Evolutionary conservation across 352 stramenopile genomes (phyloP).

Genomic region (Saprolegnia diclina): DNA sequence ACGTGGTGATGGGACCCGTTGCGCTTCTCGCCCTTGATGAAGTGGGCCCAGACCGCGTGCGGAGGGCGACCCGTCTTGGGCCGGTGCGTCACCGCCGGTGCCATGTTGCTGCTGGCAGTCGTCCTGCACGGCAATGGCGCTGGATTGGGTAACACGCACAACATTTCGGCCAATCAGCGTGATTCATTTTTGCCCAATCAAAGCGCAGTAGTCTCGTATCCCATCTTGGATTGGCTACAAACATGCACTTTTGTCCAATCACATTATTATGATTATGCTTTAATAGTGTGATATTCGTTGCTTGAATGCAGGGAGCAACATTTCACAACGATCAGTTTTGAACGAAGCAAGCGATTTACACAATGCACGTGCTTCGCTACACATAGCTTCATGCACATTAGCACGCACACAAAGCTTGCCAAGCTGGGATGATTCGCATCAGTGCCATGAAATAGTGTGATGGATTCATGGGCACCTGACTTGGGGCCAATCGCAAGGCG

Average conservation of each 20-base stretch:
- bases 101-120: neutral
- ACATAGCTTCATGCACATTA: too few species aligned
- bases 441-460: too few species aligned
- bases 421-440: too few species aligned
- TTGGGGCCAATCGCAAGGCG: neutral
- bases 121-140: neutral
- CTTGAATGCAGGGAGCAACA: too few species aligned
- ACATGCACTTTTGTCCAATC: too few species aligned
- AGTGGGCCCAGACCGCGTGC: constrained; percentile 21
- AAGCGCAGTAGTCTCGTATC: neutral
- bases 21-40: constrained; percentile 21
- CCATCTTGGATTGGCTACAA: too few species aligned
- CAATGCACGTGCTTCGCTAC: too few species aligned
- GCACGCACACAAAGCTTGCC: too few species aligned
- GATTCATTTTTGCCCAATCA: neutral
- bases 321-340: too few species aligned
- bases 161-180: neutral
- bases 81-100: neutral
- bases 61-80: constrained; percentile 8
- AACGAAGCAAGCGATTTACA: too few species aligned
- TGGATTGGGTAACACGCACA: neutral
- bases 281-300: too few species aligned
- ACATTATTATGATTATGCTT: neutral
- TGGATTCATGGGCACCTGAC: too few species aligned
- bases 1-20: constrained; percentile 23